Evolutionary conservation across 495 filamentous ascomycete species (phyloP), one percentile per base, ranked within the genome.

Genomic region (Penicillium bovifimosum): DNA sequence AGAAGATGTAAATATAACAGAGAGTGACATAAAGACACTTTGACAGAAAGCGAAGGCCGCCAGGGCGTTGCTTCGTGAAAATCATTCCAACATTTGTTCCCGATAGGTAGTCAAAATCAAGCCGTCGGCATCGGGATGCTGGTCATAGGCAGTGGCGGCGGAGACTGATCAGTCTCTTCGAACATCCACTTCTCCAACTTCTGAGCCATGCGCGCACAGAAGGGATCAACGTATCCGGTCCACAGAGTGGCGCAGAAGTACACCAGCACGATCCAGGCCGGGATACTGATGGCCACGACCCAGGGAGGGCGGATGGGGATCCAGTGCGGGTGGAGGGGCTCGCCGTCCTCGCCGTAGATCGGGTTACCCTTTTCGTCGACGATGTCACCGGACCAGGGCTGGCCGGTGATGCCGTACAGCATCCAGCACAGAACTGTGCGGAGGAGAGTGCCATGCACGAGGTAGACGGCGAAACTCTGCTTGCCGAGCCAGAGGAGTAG

Each of bases 391-490:
- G 69, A 67, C 50, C 76, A 71, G 1, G 81, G 80, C 24, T 74
- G 66, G 0, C 77, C 71, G 3, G 68, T 74, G 32, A 81, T 74
- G 3, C 84, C 81, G 56, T 83, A 86, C 10, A 50, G 73, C 73
- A 86, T 77, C 80, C 83, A 86, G 49, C 76, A 78, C 5, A 86
- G 72, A 1, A 86, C 67, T 13, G 75, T 78, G 41, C 84, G 80
- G 35, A 87, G 73, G 34, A 86, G 73, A 10, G 80, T 78, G 17
- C 84, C 84, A 62, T 88, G 85, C 2, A 84, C 69, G 8, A 88
- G 76, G 55, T 86, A 88, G 5, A 86, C 80, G 14, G 85, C 83
- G 55, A 86, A 88, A 40, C 78, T 82, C 63, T 85, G 80, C 60
- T 80, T 81, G 36, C 84, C 85, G 9, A 86, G 73, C 83, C 83